A percentile compares a stretch with the other conserved stretches of the same genome.
phyloP scores from a whole-genome alignment of 768 basidiomycete genomes.

The Dacryopinax spathularia region DNA sequence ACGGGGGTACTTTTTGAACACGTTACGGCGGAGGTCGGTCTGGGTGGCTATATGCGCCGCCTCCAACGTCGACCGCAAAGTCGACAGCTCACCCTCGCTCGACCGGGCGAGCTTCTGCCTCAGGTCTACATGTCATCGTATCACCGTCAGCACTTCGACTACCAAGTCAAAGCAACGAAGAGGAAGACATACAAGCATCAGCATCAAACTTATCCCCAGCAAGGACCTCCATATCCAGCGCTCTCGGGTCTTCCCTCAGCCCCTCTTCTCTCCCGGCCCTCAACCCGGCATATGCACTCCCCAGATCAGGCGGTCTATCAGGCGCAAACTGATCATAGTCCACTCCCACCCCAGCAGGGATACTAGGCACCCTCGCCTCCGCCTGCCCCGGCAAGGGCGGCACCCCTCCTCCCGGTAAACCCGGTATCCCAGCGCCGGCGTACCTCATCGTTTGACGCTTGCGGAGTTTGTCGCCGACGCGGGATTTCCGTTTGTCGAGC shows the following conservation, averaged over 20 bases:
- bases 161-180: neutral
- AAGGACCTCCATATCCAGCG: conserved; percentile 44
- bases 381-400: conserved; percentile 11
- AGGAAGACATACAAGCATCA: conserved; percentile 58
- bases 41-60: conserved; percentile 57
- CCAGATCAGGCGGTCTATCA: neutral
- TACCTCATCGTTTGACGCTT: conserved; percentile 92
- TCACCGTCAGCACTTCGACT: neutral
- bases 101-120: conserved; percentile 83
- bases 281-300: neutral
- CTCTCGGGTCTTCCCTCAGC: conserved; percentile 46
- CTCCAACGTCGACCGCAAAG: conserved; percentile 61
- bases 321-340: conserved; percentile 20
- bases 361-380: conserved; percentile 18
- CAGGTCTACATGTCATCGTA: conserved; percentile 41
- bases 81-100: conserved; percentile 64
- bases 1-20: conserved; percentile 72
- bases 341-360: conserved; percentile 20
- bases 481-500: conserved; percentile 29
- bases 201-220: conserved; percentile 76
- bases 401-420: neutral
- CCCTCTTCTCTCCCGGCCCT: conserved; percentile 27
- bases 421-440: conserved; percentile 28
- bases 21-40: conserved; percentile 72
- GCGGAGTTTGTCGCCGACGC: conserved; percentile 80